Base-by-base conservation (phyloP, 2,329 filamentous ascomycete genomes). In the Penicillium psychrosexuale region DNA sequence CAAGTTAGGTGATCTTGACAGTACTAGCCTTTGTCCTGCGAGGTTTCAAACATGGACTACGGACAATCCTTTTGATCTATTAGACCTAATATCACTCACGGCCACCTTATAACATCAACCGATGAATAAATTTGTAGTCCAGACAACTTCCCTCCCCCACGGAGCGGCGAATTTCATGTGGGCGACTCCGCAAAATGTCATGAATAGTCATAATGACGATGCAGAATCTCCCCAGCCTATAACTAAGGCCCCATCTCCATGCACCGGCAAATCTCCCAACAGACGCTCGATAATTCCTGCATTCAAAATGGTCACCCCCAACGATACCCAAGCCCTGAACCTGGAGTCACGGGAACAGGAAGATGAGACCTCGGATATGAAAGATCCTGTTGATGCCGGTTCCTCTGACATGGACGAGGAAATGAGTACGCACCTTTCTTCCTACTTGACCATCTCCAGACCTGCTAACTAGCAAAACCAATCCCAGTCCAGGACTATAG, bases 401-500 rank as follows among this genome's bases (percentile, higher is more conserved):
- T 43, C 51, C 13, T 28, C 30, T 2, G 51, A 53, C 13, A 13
- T 53, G 2, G 51, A 53, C 4, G 51, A 53, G 27, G 39, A 30
- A 42, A 53, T 53, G 44, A 53, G 51, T 53, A 49, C 7, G 51
- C 19, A 19, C 5, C 22, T 22, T 45, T 0, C 13, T 31, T 12
- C 15, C 12, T 0, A 4, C 5, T 27, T 12, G 3, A 11, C n/a
- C 15, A 11, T 48, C 13, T 42, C 2, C 28, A 28, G 9, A 12
- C 2, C 5, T 9, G 22, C 38, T 53, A 15, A 53, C 30, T n/a
- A n/a, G n/a, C n/a, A n/a, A n/a, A n/a, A 17, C 2, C 2, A 42
- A 3, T 8, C 15, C 8, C 39, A 61, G 61, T 58, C 22, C 30
- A 47, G 17, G 58, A 65, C 36, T 60, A 66, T 12, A 44, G 54